Evolutionary conservation across 129 eudicot species (phyloP).

Genomic region (Helianthus annuus): DNA sequence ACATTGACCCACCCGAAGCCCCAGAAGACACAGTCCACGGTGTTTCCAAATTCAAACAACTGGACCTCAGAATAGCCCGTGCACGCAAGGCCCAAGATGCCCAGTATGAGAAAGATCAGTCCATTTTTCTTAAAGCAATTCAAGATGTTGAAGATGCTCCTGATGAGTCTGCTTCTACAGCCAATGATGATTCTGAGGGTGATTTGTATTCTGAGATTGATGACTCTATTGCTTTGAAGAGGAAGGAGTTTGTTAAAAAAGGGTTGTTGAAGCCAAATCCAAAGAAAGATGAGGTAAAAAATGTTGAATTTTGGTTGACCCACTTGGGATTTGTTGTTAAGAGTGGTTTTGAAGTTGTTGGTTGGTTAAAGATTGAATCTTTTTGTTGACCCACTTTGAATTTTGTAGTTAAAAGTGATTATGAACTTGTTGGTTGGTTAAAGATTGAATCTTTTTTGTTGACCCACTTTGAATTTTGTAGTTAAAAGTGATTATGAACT

Average conservation of each 20-base stretch:
- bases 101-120: slow-evolving; percentile 54
- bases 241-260: slow-evolving; percentile 83
- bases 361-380: background rate
- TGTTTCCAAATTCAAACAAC: slow-evolving; percentile 78
- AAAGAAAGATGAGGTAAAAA: slow-evolving; percentile 35
- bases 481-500: no score
- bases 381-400: slow-evolving; percentile 1
- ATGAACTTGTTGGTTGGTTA: no score
- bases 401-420: background rate
- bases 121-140: slow-evolving; percentile 71
- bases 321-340: background rate
- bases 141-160: slow-evolving; percentile 69
- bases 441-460: no score
- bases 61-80: slow-evolving; percentile 70
- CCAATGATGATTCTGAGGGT: slow-evolving; percentile 46
- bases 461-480: no score
- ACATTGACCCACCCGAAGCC: slow-evolving; percentile 92
- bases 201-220: slow-evolving; percentile 89
- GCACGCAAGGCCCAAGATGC: slow-evolving; percentile 75
- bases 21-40: slow-evolving; percentile 93
- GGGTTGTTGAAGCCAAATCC: slow-evolving; percentile 81
- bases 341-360: background rate
- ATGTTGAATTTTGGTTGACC: background rate
- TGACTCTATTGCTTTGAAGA: slow-evolving; percentile 74
- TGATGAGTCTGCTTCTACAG: slow-evolving; percentile 37